These are phyloP conservation scores for Ajuga chamaepitys DNA, from an alignment of 257 asterid genomes.

Conservation along the genomic window DNA sequence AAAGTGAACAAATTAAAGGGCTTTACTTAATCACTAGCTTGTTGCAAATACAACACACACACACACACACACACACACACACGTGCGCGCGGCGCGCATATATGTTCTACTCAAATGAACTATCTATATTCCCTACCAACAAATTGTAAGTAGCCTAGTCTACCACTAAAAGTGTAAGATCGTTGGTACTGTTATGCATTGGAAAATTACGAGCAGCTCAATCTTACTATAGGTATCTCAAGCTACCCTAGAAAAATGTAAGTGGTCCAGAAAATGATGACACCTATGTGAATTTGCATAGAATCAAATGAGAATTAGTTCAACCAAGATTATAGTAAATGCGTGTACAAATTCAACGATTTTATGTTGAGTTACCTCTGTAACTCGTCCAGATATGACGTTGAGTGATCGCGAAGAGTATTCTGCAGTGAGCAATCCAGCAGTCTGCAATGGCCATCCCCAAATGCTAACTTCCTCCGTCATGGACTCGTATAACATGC, in stretches of 20 bases:
- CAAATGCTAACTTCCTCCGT: slow-evolving; percentile 72
- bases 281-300: no score
- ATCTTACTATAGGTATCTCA: background rate
- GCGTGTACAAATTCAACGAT: background rate
- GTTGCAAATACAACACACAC: no score
- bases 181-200: background rate
- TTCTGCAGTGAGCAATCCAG: slow-evolving; percentile 72
- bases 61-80: no score
- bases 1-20: no score
- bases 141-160: background rate
- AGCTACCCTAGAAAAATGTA: background rate
- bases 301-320: background rate
- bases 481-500: slow-evolving; percentile 46
- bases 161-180: background rate
- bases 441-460: slow-evolving; percentile 93
- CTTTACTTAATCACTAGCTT: no score
- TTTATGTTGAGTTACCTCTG: slow-evolving; percentile 42
- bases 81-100: background rate
- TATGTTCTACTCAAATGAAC: background rate
- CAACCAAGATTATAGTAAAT: background rate
- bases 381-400: slow-evolving; percentile 60
- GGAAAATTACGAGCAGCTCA: background rate
- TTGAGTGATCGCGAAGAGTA: slow-evolving; percentile 46
- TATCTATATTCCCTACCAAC: background rate
- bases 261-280: no score